Percentiles rank a stretch among this genome's conserved stretches.
phyloP scores from a whole-genome alignment of 2,329 filamentous ascomycete species.

The Xylariaceae sp. region DNA sequence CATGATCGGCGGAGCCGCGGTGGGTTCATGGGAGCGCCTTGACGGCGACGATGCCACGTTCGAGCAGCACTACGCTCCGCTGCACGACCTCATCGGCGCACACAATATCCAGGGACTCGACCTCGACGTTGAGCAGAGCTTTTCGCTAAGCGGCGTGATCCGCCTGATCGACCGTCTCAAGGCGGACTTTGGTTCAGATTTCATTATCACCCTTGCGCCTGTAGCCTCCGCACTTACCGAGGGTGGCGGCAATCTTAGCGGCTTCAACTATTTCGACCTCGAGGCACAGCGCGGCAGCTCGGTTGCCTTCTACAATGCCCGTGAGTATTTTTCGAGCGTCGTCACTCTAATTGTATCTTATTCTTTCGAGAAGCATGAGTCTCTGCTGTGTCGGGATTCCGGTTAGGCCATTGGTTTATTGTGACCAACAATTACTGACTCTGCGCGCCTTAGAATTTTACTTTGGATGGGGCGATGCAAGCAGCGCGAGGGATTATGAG shows the following conservation, averaged over 20 bases:
- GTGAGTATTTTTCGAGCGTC: slow-evolving; percentile 14
- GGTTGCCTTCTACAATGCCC: slow-evolving; percentile 86
- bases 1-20: slow-evolving; percentile 44
- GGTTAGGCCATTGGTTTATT: too few species aligned
- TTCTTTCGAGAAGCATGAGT: too few species aligned
- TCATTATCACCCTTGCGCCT: slow-evolving; percentile 82
- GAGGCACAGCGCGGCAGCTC: slow-evolving; percentile 69
- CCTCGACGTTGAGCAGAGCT: slow-evolving; percentile 79
- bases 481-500: slow-evolving; percentile 55
- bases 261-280: slow-evolving; percentile 79
- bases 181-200: slow-evolving; percentile 70
- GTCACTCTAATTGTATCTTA: too few species aligned
- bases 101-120: slow-evolving; percentile 73
- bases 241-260: slow-evolving; percentile 68
- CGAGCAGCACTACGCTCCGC: slow-evolving; percentile 70
- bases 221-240: slow-evolving; percentile 75
- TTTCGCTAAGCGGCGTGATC: slow-evolving; percentile 70
- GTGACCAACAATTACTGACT: slow-evolving; percentile 6
- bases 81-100: slow-evolving; percentile 67
- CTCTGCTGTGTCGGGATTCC: too few species aligned
- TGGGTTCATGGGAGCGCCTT: slow-evolving; percentile 67
- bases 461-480: slow-evolving; percentile 77
- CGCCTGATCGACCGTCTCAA: slow-evolving; percentile 71
- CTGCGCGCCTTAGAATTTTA: slow-evolving; percentile 68
- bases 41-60: slow-evolving; percentile 66